phyloP scores from a whole-genome alignment of 805 yeast species.

The Starmerella powellii region DNA sequence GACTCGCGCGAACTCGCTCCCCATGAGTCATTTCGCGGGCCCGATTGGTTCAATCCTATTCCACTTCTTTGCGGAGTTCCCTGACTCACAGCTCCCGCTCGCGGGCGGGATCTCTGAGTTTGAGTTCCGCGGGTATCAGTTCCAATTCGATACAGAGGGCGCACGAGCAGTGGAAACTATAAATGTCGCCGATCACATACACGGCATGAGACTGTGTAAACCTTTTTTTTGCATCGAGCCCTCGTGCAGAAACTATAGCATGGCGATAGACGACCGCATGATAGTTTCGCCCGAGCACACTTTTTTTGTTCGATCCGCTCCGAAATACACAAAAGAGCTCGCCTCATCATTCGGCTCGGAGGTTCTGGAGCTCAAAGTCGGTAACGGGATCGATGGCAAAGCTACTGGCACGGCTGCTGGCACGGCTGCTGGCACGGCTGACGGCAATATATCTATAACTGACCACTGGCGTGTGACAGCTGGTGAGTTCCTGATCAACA shows the following conservation, averaged over 20 bases:
- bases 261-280: constrained; percentile 17
- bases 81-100: constrained; percentile 15
- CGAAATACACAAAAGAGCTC: neutral
- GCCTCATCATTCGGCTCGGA: neutral
- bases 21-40: constrained; percentile 13
- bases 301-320: constrained; percentile 13
- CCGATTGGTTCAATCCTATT: constrained; percentile 14
- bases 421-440: too few relatives aligned
- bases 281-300: constrained; percentile 11
- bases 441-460: too few relatives aligned
- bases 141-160: constrained; percentile 16
- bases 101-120: constrained; percentile 17
- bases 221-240: constrained; percentile 13
- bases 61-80: constrained; percentile 13
- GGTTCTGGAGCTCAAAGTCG: neutral
- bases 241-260: constrained; percentile 14
- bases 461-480: neutral
- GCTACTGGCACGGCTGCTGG: too few relatives aligned
- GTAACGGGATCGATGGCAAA: too few relatives aligned
- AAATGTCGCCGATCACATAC: constrained; percentile 12
- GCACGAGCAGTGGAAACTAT: constrained; percentile 13
- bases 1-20: constrained; percentile 4
- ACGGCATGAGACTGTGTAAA: constrained; percentile 10
- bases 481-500: constrained; percentile 13
- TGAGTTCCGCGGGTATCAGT: constrained; percentile 12